A percentile compares a stretch with the other conserved stretches of the same genome.
These are phyloP conservation scores for Phtheirospermum japonicum DNA, from an alignment of 257 asterid genomes.

Conservation along the genomic window DNA sequence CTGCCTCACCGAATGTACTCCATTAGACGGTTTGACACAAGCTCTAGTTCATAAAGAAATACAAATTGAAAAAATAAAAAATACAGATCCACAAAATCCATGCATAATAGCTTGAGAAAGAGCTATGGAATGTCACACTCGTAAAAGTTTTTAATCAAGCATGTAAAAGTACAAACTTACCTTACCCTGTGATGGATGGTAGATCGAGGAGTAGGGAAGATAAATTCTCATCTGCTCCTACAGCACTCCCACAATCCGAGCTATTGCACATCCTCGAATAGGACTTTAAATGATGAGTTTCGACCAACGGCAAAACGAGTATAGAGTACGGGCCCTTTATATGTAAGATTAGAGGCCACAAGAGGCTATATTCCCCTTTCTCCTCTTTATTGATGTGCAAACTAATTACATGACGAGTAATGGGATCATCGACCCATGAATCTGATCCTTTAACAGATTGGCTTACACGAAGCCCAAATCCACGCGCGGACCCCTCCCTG, in stretches of 20 bases:
- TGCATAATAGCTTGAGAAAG: conserved; percentile 17
- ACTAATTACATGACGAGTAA: conserved; percentile 76
- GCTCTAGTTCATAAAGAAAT: conserved; percentile 5
- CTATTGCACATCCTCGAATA: conserved; percentile 67
- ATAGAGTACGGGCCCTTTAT: conserved; percentile 66
- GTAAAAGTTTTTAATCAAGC: conserved; percentile 10
- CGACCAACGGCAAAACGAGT: conserved; percentile 77
- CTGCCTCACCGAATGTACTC: no score
- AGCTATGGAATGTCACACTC: not conserved
- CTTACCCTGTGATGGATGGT: conserved; percentile 95
- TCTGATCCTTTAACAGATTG: conserved; percentile 86
- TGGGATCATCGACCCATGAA: conserved; percentile 98
- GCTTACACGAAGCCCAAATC: conserved; percentile 69
- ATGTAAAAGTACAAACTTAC: conserved; percentile 46
- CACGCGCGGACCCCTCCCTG: conserved; percentile 94
- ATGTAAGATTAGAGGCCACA: conserved; percentile 86
- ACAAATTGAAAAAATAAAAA: not conserved
- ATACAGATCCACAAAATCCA: not conserved
- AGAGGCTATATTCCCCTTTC: conserved; percentile 44
- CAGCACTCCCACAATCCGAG: conserved; percentile 74
- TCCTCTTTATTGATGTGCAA: conserved; percentile 51
- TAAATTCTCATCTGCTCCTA: conserved; percentile 67
- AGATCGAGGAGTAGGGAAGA: conserved; percentile 76
- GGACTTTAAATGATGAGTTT: conserved; percentile 70
- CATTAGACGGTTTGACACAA: no score